These are phyloP conservation scores for Earliella scabrosa DNA, from an alignment of 1,284 basidiomycete species.

Conservation along the genomic window DNA sequence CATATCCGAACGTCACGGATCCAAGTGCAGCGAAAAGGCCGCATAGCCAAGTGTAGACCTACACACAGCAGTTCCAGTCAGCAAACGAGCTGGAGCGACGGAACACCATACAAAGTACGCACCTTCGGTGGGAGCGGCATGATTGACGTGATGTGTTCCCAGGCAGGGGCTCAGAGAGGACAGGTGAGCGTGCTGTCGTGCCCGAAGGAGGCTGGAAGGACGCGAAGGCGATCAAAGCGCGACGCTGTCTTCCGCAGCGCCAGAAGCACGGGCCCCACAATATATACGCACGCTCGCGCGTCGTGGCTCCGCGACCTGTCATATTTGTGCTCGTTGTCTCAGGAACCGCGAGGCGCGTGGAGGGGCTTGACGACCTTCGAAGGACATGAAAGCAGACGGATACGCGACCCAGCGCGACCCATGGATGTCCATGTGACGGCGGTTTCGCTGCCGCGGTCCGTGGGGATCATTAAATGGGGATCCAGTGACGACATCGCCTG, in stretches of 20 bases:
- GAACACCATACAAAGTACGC: not conserved
- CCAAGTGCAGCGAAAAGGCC: conserved; percentile 57
- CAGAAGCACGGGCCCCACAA: not conserved
- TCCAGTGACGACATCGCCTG: conserved; percentile 8
- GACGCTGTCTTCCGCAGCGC: not conserved
- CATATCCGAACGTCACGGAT: conserved; percentile 39
- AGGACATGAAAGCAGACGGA: too few species aligned
- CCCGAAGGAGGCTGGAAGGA: not conserved
- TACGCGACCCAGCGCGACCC: too few species aligned
- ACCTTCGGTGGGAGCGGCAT: conserved; percentile 31
- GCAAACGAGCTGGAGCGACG: not conserved
- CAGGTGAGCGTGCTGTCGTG: not conserved
- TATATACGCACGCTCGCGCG: conserved; percentile 14
- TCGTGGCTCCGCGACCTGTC: not conserved
- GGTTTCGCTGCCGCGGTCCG: conserved; percentile 2
- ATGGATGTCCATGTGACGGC: conserved; percentile 17
- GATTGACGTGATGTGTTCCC: not conserved
- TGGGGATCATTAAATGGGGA: not conserved
- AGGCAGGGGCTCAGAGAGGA: not conserved
- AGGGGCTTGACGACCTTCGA: not conserved
- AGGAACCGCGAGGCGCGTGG: conserved; percentile 1
- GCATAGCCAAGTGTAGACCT: conserved; percentile 66
- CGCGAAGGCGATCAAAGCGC: not conserved
- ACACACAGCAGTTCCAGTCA: too few species aligned
- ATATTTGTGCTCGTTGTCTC: not conserved